Evolutionary conservation across 768 basidiomycete genomes (phyloP), one percentile per base, ranked within the genome.

Genomic region (Boletus rubescentipes): DNA sequence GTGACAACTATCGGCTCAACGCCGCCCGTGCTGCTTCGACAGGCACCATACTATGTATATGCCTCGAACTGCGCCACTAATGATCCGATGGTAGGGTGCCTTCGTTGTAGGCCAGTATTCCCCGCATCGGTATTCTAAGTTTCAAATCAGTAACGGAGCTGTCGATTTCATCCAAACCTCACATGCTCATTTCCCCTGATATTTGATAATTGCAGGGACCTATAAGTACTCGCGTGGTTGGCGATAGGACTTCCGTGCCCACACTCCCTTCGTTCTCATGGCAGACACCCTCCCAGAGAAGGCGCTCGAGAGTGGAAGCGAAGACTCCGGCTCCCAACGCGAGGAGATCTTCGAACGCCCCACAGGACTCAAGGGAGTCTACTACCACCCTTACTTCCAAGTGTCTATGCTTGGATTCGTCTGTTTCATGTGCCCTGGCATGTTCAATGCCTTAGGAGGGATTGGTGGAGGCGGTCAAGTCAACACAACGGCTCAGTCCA

Each of bases 361-460:
- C 1, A 75, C 66, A 9, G 84, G 84, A 14, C 49, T 80, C 49
- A 79, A 70, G 61, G 82, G 81, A 12, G 8, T 85, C 29, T 88
- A 86, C 64, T 79, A 80, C 56, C 75, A 85, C 58, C 79, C 84
- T 20, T 59, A 64, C 26, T 69, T 66, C 35, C 67, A 69, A 40
- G 73, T 87, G 50, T 44, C 45, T 26, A 76, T 91, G 76, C 76
- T 90, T 41, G 89, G 87, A 43, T 77, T 91, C 44, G 82, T 89
- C 44, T 69, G 69, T 57, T 84, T 84, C 66, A 82, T 85, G 83
- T 59, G 73, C 49, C 72, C 72, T 67, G 89, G 89, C 50, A 78
- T 91, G 51, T 92, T 90, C 72, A 92, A 92, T 63, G 84, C 89
- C 3, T 71, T 91, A 57, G 87, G 82, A 55, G 89, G 91, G 21